Evolutionary conservation across 305 asterid species (phyloP).

Genomic region (Solanum hybrid): DNA sequence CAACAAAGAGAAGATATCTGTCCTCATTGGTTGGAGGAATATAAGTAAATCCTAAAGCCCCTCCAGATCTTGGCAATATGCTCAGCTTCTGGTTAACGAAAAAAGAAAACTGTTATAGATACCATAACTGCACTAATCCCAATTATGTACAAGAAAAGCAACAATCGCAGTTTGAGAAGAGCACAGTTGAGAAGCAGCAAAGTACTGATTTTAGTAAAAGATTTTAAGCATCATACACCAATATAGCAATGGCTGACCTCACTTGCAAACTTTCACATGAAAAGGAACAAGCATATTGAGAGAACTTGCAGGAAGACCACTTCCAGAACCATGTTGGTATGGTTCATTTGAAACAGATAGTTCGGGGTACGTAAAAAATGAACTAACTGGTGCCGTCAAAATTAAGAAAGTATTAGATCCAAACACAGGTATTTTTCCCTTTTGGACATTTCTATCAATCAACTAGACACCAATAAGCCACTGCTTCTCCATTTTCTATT

Average conservation of each 20-base stretch:
- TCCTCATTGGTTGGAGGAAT: slow-evolving; percentile 90
- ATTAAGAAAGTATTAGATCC: background rate
- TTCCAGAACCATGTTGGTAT: background rate
- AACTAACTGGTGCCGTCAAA: background rate
- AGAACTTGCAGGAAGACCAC: background rate
- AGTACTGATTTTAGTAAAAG: background rate
- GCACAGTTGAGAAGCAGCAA: background rate
- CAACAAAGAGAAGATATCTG: slow-evolving; percentile 90
- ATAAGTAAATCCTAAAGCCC: slow-evolving; percentile 95
- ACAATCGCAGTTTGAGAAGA: background rate
- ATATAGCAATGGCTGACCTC: background rate
- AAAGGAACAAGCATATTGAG: background rate
- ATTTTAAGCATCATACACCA: background rate
- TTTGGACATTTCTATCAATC: background rate
- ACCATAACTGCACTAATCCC: background rate
- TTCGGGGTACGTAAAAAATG: background rate
- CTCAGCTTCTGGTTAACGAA: slow-evolving; percentile 67
- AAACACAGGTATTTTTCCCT: background rate
- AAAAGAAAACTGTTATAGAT: slow-evolving; percentile 10
- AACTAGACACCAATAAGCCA: background rate
- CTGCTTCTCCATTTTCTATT: background rate
- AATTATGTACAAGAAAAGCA: background rate
- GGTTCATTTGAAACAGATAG: background rate
- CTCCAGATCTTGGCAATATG: slow-evolving; percentile 98
- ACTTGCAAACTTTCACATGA: background rate